Percentiles rank a stretch among this genome's conserved stretches.
These are phyloP conservation scores for Sugiyamaella pinicola DNA, from an alignment of 1,139 yeast species.

Conservation along the genomic window DNA sequence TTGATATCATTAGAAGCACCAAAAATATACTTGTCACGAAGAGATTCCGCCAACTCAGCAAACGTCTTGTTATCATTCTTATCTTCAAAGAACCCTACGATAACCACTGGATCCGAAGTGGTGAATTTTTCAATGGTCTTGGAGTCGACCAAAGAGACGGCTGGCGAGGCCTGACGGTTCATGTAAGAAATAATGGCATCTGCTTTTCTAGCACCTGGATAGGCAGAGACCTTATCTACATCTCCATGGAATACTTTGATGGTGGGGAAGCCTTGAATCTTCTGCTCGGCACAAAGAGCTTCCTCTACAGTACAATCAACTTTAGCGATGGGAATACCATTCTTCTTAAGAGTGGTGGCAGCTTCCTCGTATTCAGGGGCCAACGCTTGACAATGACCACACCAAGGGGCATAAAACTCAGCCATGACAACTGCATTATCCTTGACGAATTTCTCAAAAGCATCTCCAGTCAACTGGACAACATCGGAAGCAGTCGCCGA, in stretches of 20 bases:
- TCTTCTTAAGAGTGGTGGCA: conserved; percentile 68
- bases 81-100: conserved; percentile 50
- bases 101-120: conserved; percentile 54
- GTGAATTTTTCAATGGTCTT: conserved; percentile 54
- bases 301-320: conserved; percentile 89
- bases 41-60: conserved; percentile 54
- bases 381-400: conserved; percentile 94
- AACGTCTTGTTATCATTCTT: conserved; percentile 52
- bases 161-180: conserved; percentile 81
- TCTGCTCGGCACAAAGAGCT: conserved; percentile 73
- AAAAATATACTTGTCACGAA: conserved; percentile 66
- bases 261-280: conserved; percentile 89
- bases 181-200: conserved; percentile 76
- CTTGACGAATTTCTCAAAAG: conserved; percentile 63
- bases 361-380: conserved; percentile 91
- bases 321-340: conserved; percentile 80
- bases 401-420: conserved; percentile 99
- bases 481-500: conserved; percentile 89
- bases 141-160: conserved; percentile 59
- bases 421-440: conserved; percentile 83
- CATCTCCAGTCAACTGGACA: conserved; percentile 58
- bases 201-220: conserved; percentile 83
- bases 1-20: conserved; percentile 56
- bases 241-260: conserved; percentile 77
- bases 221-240: conserved; percentile 50